These are phyloP conservation scores for Sclerotinia spermophila DNA, from an alignment of 2,329 filamentous ascomycete species.

Conservation along the genomic window DNA sequence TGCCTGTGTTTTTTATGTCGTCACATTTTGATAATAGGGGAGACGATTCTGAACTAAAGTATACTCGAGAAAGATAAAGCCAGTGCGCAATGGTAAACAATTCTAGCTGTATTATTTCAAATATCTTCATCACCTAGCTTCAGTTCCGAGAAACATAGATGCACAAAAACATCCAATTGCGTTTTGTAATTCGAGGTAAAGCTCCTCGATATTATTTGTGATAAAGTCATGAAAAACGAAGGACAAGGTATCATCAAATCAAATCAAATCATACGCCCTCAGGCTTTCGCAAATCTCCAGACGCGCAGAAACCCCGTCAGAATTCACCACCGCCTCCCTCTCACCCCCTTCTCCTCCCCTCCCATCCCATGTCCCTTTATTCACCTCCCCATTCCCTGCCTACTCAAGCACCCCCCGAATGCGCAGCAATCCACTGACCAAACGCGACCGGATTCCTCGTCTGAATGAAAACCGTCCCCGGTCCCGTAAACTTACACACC, in stretches of 20 bases:
- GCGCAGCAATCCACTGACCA: conserved; percentile 14
- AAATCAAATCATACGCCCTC: neutral
- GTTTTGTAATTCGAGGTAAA: neutral
- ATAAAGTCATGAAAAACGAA: neutral
- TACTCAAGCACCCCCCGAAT: conserved; percentile 1
- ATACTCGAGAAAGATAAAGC: neutral
- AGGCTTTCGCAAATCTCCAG: neutral
- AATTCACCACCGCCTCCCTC: neutral
- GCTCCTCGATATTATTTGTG: too few relatives aligned
- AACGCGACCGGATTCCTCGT: conserved; percentile 70
- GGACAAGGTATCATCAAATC: conserved; percentile 7
- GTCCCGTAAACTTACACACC: conserved; percentile 90
- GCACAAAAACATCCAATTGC: neutral
- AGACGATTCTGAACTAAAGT: neutral
- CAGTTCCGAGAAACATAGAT: neutral
- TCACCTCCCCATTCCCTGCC: too few relatives aligned
- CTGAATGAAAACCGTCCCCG: conserved; percentile 88
- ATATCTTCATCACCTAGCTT: neutral
- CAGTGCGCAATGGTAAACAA: neutral
- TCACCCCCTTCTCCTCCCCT: neutral
- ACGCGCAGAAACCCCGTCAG: neutral
- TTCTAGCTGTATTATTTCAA: too few relatives aligned
- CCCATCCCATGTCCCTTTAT: neutral
- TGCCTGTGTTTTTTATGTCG: neutral
- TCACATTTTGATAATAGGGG: rapidly evolving